These are phyloP conservation scores for Cutaneotrichosporon sp. DNA, from an alignment of 1,284 basidiomycete genomes.

Conservation along the genomic window DNA sequence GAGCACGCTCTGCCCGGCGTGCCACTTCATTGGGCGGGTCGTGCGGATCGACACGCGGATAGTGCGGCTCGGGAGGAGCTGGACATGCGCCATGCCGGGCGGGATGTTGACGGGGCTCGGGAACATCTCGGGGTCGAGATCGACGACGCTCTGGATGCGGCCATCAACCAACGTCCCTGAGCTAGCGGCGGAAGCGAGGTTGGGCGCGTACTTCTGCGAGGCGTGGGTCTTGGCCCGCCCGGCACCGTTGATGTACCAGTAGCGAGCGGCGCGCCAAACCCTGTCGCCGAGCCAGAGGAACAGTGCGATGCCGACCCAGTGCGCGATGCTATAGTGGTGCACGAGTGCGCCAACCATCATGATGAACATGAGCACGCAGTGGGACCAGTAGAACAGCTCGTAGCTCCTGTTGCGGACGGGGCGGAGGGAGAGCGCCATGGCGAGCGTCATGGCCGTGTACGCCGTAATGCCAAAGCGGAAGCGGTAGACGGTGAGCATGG, in stretches of 20 bases:
- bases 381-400: conserved; percentile 73
- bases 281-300: conserved; percentile 69
- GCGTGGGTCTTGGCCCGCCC: conserved; percentile 14
- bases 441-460: conserved; percentile 67
- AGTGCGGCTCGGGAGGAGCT: conserved; percentile 74
- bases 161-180: not conserved
- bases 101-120: conserved; percentile 37
- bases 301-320: conserved; percentile 65
- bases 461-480: conserved; percentile 75
- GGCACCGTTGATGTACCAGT: conserved; percentile 66
- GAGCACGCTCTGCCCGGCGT: conserved; percentile 66
- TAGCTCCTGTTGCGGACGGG: conserved; percentile 69
- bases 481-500: conserved; percentile 67
- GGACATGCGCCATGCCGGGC: conserved; percentile 66
- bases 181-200: conserved; percentile 12
- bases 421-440: conserved; percentile 66
- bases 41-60: conserved; percentile 71
- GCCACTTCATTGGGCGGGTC: conserved; percentile 66
- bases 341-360: conserved; percentile 60
- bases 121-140: conserved; percentile 2
- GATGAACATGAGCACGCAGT: conserved; percentile 67
- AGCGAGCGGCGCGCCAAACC: conserved; percentile 62
- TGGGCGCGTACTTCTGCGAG: not conserved
- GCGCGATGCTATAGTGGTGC: conserved; percentile 65
- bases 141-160: not conserved